Evolutionary conservation across 495 filamentous ascomycete genomes (phyloP).

Genomic region (Friedmanniomyces simplex): DNA sequence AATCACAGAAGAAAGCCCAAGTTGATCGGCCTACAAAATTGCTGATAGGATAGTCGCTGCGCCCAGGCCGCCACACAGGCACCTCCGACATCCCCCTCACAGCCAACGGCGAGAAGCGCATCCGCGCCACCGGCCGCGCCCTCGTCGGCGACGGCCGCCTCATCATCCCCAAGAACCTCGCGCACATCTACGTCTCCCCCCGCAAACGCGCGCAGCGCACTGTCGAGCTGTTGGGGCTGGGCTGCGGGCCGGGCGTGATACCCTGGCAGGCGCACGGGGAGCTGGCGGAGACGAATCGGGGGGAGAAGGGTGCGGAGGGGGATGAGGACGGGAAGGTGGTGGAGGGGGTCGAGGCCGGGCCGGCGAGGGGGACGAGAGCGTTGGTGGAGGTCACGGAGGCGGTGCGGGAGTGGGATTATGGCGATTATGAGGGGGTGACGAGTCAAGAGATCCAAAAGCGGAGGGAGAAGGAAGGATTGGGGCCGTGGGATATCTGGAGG

Average conservation of each 20-base stretch:
- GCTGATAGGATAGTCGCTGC: background rate
- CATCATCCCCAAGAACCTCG: conserved; percentile 73
- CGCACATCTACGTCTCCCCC: conserved; percentile 71
- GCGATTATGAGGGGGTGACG: conserved; percentile 86
- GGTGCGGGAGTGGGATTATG: conserved; percentile 92
- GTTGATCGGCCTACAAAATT: background rate
- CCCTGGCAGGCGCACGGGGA: conserved; percentile 43
- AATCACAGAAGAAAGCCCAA: background rate
- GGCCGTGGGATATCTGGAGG: conserved; percentile 35
- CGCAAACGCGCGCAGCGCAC: conserved; percentile 77
- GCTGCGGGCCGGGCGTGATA: conserved; percentile 38
- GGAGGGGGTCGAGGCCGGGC: background rate
- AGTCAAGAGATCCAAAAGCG: conserved; percentile 57
- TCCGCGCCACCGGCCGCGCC: conserved; percentile 69
- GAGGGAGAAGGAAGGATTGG: conserved; percentile 44
- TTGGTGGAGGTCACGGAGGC: conserved; percentile 60
- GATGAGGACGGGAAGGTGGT: background rate
- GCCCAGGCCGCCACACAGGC: conserved; percentile 62
- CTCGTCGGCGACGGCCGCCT: conserved; percentile 75
- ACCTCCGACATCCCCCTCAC: conserved; percentile 79
- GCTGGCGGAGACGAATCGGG: conserved; percentile 1
- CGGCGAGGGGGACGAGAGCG: conserved; percentile 35
- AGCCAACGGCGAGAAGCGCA: conserved; percentile 71
- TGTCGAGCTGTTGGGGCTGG: conserved; percentile 65
- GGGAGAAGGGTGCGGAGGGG: background rate